Percentiles rank a stretch among this genome's conserved stretches.
phyloP scores from a whole-genome alignment of 148 eudicot species.

The Fagopyrum esculentum region DNA sequence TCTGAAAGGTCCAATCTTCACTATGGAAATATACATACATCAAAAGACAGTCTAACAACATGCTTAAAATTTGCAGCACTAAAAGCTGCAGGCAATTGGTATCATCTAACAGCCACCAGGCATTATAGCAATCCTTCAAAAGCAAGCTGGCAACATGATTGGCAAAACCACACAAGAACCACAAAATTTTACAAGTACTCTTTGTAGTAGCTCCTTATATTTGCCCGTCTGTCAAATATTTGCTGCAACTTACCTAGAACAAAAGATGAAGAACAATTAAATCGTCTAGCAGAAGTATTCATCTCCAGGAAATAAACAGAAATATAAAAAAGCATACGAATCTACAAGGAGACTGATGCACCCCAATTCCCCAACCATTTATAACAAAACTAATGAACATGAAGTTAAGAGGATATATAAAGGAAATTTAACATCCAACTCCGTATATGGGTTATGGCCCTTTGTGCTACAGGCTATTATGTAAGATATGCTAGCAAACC shows the following conservation, averaged over 20 bases:
- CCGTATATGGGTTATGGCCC: too few species aligned
- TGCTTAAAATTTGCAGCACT: constrained; percentile 70
- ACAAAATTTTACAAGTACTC: constrained; percentile 15
- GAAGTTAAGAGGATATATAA: neutral
- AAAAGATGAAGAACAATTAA: neutral
- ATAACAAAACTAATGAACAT: neutral
- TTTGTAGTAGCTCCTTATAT: constrained; percentile 32
- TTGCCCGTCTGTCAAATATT: constrained; percentile 16
- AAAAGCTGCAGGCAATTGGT: constrained; percentile 63
- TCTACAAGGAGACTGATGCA: neutral
- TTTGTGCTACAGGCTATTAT: too few species aligned
- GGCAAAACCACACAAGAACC: constrained; percentile 17
- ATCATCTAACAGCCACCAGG: constrained; percentile 57
- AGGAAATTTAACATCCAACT: neutral
- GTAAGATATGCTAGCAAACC: too few species aligned
- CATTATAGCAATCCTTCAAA: constrained; percentile 14
- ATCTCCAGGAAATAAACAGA: neutral
- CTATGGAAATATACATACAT: constrained; percentile 41
- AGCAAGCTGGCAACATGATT: constrained; percentile 10
- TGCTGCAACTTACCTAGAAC: constrained; percentile 16
- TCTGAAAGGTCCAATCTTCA: constrained; percentile 44
- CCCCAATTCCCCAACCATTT: neutral
- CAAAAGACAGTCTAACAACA: constrained; percentile 50
- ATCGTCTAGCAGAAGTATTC: neutral
- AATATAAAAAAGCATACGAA: neutral